Base-by-base conservation (phyloP, 2,329 filamentous ascomycete genomes). In the Tolypocladium ophioglossoides region DNA sequence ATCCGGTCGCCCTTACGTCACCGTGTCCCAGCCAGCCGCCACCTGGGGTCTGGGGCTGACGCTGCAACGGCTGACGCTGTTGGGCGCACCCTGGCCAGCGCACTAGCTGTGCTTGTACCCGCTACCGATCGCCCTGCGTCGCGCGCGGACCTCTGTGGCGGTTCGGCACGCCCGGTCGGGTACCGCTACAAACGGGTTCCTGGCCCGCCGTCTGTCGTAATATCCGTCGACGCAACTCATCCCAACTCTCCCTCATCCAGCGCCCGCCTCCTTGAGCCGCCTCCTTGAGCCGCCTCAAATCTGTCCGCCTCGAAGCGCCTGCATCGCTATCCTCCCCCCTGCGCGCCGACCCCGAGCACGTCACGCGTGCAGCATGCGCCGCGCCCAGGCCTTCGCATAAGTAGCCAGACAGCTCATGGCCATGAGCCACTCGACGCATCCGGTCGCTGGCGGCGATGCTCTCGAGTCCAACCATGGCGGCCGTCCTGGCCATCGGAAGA, bases 381-480 rank as follows among this genome's bases (percentile, higher is more conserved):
- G 35, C 24, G 37, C 40, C 32, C 24, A 22, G 12, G 32, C 39
- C 27, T 34, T n/a, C 24, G 20, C 38, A 11, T 51, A 38, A 44
- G 24, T 12, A 35, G 20, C 12, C 22, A 38, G 14, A 27, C 32
- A 52, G 47, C 34, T n/a, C 44, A 10, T 24, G 55, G 56, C 54
- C 56, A 59, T 58, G 58, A 59, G 55, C 57, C 58, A 57, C 44
- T 54, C 50, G 54, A 54, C 50, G 55, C 59, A 52, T 20, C 30
- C 38, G 37, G 39, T 52, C 22, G 50, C 49, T 20, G 50, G 52
- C 52, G 52, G 49, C 47, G 57, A 52, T 46, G 52, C 49, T 32
- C 34, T 27, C 47, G 54, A 54, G 20, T 34, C 54, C 10, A 30
- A n/a, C 24, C 56, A 51, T 38, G 39, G 50, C 16, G 37, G 52